These are phyloP conservation scores for Aegilops longissima DNA, from an alignment of 176 grass and related monocot species.

Conservation along the genomic window DNA sequence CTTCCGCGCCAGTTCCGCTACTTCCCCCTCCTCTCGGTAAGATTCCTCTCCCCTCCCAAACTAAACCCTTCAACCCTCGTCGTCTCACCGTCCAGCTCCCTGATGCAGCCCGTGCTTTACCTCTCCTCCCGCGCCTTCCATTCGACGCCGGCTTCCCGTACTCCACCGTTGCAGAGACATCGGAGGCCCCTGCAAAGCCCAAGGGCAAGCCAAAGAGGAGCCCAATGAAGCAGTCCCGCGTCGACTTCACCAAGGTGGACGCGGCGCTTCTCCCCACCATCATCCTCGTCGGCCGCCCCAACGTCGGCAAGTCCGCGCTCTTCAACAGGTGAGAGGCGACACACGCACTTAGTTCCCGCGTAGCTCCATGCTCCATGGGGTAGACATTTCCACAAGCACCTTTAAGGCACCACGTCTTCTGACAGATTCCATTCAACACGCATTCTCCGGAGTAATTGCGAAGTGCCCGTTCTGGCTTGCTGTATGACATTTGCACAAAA, in stretches of 20 bases:
- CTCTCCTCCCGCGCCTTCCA: slow-evolving; percentile 2
- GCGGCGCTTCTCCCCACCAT: slow-evolving; percentile 79
- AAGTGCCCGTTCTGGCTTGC: neutral
- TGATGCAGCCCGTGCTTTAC: slow-evolving; percentile 20
- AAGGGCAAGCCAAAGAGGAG: slow-evolving; percentile 62
- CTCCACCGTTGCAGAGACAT: neutral
- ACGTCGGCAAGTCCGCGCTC: slow-evolving; percentile 94
- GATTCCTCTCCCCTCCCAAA: neutral
- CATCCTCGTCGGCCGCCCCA: slow-evolving; percentile 86
- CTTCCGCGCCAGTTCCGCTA: neutral
- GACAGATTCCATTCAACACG: neutral
- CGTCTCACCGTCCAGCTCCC: neutral
- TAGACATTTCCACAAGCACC: slow-evolving; percentile 32
- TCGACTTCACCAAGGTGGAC: slow-evolving; percentile 91
- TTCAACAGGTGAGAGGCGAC: slow-evolving; percentile 71
- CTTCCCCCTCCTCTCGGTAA: slow-evolving; percentile 1
- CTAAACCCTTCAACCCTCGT: slow-evolving; percentile 27
- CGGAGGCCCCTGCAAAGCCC: neutral
- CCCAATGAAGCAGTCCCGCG: slow-evolving; percentile 59
- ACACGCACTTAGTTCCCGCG: neutral
- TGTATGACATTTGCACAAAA: neutral
- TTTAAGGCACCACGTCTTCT: neutral
- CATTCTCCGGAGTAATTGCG: neutral
- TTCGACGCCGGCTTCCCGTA: neutral
- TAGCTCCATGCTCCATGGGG: neutral